These are phyloP conservation scores for Rhizophagus sp. DNA, from an alignment of 192 early-diverging fungal species.

Conservation along the genomic window DNA sequence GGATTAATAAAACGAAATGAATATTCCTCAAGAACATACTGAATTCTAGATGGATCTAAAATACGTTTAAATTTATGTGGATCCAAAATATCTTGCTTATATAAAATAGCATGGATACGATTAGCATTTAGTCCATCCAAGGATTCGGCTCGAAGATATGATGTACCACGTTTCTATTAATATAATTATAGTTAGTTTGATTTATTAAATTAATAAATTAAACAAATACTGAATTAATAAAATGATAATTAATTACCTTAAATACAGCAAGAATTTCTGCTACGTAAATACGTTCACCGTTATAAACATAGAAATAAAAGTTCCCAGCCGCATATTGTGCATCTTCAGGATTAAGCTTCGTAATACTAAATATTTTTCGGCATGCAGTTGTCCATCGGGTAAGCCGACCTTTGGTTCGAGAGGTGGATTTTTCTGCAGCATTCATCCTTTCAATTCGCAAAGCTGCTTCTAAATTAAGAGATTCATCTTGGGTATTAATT, in stretches of 20 bases:
- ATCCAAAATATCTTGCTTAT: neutral
- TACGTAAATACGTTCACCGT: neutral
- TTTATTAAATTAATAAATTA: neutral
- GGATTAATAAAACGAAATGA: too few relatives aligned
- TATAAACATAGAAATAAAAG: conserved; percentile 1
- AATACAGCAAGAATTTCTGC: neutral
- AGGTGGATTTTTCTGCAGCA: neutral
- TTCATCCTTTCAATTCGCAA: neutral
- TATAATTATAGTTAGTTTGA: neutral
- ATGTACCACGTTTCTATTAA: neutral
- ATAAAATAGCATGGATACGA: conserved; percentile 2
- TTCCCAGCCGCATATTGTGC: neutral
- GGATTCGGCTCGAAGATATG: neutral
- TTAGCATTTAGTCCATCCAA: conserved; percentile 12
- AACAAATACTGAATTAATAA: neutral
- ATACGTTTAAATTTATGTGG: neutral
- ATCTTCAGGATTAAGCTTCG: neutral
- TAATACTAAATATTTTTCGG: neutral
- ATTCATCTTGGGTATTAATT: neutral
- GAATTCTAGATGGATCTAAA: neutral
- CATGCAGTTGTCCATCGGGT: neutral
- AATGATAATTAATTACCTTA: neutral
- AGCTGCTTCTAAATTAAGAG: neutral
- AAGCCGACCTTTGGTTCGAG: neutral
- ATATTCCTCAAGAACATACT: too few relatives aligned